Evolutionary conservation across 1,284 basidiomycete species (phyloP), one percentile per base, ranked within the genome.

Genomic region (Stygiomarasmius scandens): DNA sequence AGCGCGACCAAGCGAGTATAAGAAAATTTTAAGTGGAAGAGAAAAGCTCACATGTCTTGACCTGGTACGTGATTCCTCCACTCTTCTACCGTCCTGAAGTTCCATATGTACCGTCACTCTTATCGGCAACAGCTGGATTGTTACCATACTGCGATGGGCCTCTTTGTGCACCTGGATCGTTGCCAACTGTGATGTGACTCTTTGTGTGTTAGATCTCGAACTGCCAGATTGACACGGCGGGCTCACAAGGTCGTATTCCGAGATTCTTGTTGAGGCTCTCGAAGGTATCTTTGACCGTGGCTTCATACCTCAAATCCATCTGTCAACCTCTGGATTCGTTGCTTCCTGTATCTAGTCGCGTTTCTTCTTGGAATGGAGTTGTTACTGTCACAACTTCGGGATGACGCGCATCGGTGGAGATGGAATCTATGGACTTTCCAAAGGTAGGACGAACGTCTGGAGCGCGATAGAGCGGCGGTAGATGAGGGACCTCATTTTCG

Each of bases 161-260:
- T n/a, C n/a, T n/a, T n/a, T n/a, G n/a, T n/a, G n/a, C n/a, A n/a
- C n/a, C n/a, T n/a, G n/a, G n/a, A n/a, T n/a, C 14, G 8, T 46
- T 29, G 43, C 25, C 8, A 14, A 2, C 5, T 27, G 38, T 19
- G 16, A n/a, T n/a, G n/a, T n/a, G n/a, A n/a, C 10, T 24, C 47
- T 27, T 25, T 10, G 16, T 12, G 27, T n/a, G 10, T 16, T 44
- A 22, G 6, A 20, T 27, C 32, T 29, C 9, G 23, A 14, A 27
- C n/a, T 54, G 10, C 44, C 25, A 10, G 48, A 47, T 6, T 36
- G 47, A 41, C 47, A 10, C 14, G 55, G 55, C 25, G 55, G 45
- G 24, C 55, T 57, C 14, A 57, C 49, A 16, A 57, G 55, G 23
- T 57, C 55, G 24, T 57, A 57, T 34, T 57, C 55, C 16, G 55